Base-by-base conservation (phyloP, 371 early-diverging fungal species). In the Encephalitozoon intestinalis region DNA sequence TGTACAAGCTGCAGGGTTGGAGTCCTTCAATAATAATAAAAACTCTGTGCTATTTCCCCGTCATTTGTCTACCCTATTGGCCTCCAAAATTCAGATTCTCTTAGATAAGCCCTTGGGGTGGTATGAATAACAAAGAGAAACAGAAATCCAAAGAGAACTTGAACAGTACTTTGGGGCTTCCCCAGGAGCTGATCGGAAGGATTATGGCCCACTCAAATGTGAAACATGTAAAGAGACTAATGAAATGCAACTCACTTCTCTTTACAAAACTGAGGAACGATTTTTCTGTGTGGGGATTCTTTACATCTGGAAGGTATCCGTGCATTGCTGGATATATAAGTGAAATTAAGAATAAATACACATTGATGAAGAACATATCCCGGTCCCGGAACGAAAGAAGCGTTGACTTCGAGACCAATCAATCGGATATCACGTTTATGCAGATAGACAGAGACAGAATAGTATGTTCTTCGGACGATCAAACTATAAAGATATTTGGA, bases 391-490 rank as follows among this genome's bases (percentile, higher is more conserved):
- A 63, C 23, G 75, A 79, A 44, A 43, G 40, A 6, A 43, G 39
- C 8, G 23, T 63, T 9, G 69, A 54, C 39, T 79, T 81, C 51
- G 44, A 68, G n/a, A 76, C 77, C 3, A 52, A 73, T 2, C 82
- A 81, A 50, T 58, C 44, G 34, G 79, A 81, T 44, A 67, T 81
- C 28, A 81, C 82, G 40, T 51, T 54, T 26, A 40, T 78, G 6
- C 23, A 34, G 28, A 50, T 78, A n/a, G 21, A 51, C 34, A 37
- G 63, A 23, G 43, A 43, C 41, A 30, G 8, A 12, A 53, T 83
- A 11, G 39, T 79, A 28, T 39, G 54, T 21, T 81, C 83, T 18
- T 82, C 83, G 31, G 82, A 83, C 64, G 80, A 82, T 54, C 18
- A 70, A 25, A 63, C 71, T n/a, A 58, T 85, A n/a, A 75, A 81